Base-by-base conservation (phyloP, 2,329 filamentous ascomycete genomes). In the Emergomyces orientalis region DNA sequence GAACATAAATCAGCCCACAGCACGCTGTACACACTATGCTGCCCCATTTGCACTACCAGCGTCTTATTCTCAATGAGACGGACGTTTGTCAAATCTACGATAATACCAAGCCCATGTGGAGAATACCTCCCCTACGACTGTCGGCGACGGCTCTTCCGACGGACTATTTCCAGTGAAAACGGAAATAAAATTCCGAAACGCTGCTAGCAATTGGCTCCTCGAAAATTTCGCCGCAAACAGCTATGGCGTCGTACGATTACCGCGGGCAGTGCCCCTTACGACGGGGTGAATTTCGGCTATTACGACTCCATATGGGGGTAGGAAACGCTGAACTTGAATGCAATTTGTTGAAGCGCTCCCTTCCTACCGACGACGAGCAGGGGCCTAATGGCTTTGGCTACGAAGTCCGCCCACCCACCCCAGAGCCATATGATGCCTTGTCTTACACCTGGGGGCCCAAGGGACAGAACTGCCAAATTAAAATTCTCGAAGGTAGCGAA, bases 371-470 rank as follows among this genome's bases (percentile, higher is more conserved):
- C 27, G 19, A 37, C 7, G 32, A 34, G 2, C 30, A 17, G 7
- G 52, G 34, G 17, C 27, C 17, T 6, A 22, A 55, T 37, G 2
- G 19, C 30, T n/a, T 55, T 2, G 30, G 8, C n/a, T 1, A 32
- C 4, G 51, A 8, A 0, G 27, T 54, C 30, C 27, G 27, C 2
- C 25, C 51, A n/a, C 51, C 30, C 3, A 37, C 17, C 9, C 52
- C 52, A 37, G 52, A 55, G 52, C 52, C 52, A 8, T 55, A 55
- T 22, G 51, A 55, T 32, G 51, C 51, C 30, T 34, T 55, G 30
- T 55, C 52, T 5, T 55, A 55, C n/a, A 55, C 52, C 9, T 55
- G 52, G 52, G 52, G 52, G 1, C 19, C 52, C 3, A 55, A 37
- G n/a, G 52, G 52, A 8, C 30, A 55, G 32, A 34, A 22, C 8